Conservation (phyloP, 2,329 filamentous ascomycete genomes). For the Mariannaea elegans region DNA sequence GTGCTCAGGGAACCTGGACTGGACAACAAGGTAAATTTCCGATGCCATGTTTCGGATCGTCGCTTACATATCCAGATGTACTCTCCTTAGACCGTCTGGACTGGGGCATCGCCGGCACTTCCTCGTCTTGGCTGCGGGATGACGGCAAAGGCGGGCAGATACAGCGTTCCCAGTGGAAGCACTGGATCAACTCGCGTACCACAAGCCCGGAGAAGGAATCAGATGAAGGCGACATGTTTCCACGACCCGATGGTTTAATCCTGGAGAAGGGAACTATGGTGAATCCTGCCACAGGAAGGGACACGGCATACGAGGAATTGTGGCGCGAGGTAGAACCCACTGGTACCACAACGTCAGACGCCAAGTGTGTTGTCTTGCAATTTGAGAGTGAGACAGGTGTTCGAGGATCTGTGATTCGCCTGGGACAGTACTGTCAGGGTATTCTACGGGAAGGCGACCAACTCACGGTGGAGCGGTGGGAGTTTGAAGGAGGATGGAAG, state of each 20-base stretch:
- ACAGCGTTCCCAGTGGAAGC: conserved; percentile 59
- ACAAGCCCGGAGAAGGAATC: conserved; percentile 47
- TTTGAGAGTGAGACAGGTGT: conserved; percentile 29
- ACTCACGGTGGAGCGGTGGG: conserved; percentile 65
- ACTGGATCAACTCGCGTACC: conserved; percentile 68
- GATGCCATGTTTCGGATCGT: neutral
- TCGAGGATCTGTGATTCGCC: conserved; percentile 61
- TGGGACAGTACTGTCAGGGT: conserved; percentile 66
- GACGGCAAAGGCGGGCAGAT: conserved; percentile 39
- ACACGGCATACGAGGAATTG: conserved; percentile 71
- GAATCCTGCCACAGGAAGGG: conserved; percentile 61
- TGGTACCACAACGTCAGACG: conserved; percentile 18
- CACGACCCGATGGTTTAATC: conserved; percentile 49
- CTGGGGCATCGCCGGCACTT: conserved; percentile 72
- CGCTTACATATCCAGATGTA: conserved; percentile 21
- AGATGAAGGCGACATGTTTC: conserved; percentile 67
- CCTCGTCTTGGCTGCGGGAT: conserved; percentile 46
- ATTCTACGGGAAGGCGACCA: conserved; percentile 56
- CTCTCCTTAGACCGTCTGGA: conserved; percentile 56
- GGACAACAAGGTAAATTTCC: conserved; percentile 28
- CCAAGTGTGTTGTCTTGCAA: conserved; percentile 20
- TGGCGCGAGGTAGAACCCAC: conserved; percentile 62
- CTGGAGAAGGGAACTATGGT: conserved; percentile 69
- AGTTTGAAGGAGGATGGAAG: conserved; percentile 51
- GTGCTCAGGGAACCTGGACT: conserved; percentile 21